Base-by-base conservation (phyloP, 2,329 filamentous ascomycete species). In the Pseudogymnoascus sp. region DNA sequence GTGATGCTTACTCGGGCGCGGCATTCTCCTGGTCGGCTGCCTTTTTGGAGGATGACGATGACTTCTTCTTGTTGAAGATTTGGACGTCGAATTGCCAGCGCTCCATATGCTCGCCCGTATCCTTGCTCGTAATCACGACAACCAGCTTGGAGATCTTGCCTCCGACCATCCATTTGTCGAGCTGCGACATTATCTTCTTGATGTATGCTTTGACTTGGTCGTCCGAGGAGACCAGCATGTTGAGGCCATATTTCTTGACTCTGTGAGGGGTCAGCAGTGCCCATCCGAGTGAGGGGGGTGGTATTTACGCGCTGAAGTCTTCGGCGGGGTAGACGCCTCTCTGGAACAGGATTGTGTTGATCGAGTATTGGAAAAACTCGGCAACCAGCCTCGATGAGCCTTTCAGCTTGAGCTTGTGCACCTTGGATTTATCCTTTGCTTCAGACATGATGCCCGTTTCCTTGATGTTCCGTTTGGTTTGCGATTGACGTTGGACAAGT, bases 131-230 rank as follows among this genome's bases (percentile, higher is more conserved):
- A 69, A 99, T 93, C 59, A 99, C 95, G 62, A 99, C 89, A 65
- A 99, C 93, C 11, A 99, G 86, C 77, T 96, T 97, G 61, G 91
- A 96, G 74, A 99, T 97, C 78, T 99, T 97, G 75, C 93, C 91
- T 70, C 89, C 90, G 62, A 92, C 83, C 92, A 97, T 97, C 95
- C 95, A 99, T 75, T 91, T 91, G 79, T 96, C 93, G 64, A 99
- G 85, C 77, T 99, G 95, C 28, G 88, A 88, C 93, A 97, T 99
- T 79, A 99, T 97, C 78, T 96, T 96, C 77, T 96, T 97, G 81
- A 99, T 96, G 78, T 99, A 99, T 34, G 93, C 91, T 77, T 96
- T 96, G 74, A 99, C 95, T 78, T 99, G 93, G 79, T 97, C 95
- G 75, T 99, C 95, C 67, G 92, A 86, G 34, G 93, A 96, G 61